phyloP scores from a whole-genome alignment of 2,329 filamentous ascomycete genomes.

The Talaromyces islandicus region DNA sequence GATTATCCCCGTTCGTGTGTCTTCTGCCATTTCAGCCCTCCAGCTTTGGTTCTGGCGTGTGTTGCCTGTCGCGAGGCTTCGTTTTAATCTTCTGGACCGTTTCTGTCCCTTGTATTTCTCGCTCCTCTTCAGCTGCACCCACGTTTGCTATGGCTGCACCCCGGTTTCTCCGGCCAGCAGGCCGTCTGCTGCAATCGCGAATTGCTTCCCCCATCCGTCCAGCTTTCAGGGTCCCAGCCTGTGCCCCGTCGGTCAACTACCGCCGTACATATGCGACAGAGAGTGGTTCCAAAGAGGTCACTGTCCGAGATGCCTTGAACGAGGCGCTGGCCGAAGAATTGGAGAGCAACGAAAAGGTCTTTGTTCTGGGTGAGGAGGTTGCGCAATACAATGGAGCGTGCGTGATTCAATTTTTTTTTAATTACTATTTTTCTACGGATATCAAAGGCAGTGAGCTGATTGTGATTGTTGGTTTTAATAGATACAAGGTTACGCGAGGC shows the following conservation, averaged over 20 bases:
- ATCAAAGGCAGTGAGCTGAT: constrained; percentile 30
- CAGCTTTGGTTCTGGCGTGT: constrained; percentile 7
- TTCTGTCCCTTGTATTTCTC: constrained; percentile 52
- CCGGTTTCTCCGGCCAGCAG: constrained; percentile 59
- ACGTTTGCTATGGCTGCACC: constrained; percentile 51
- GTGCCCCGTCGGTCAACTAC: constrained; percentile 40
- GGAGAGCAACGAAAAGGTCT: constrained; percentile 89
- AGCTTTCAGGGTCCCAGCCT: constrained; percentile 46
- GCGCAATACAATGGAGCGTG: constrained; percentile 98
- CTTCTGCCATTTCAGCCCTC: constrained; percentile 6
- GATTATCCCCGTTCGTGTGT: constrained; percentile 7
- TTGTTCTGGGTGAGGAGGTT: constrained; percentile 94
- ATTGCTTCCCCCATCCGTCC: constrained; percentile 50
- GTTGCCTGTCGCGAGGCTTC: constrained; percentile 6
- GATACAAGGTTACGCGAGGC: constrained; percentile 98
- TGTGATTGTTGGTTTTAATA: constrained; percentile 23
- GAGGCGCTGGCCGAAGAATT: constrained; percentile 97
- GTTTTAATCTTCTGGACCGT: constrained; percentile 24
- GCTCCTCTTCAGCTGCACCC: constrained; percentile 24
- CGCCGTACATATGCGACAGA: constrained; percentile 52
- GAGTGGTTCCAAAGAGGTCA: constrained; percentile 79
- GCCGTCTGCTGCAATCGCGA: constrained; percentile 46
- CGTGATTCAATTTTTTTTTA: constrained; percentile 22
- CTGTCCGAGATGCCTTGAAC: constrained; percentile 94
- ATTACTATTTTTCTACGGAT: neutral